A percentile compares a stretch with the other conserved stretches of the same genome.
These are phyloP conservation scores for Tricholoma terreum DNA, from an alignment of 768 basidiomycete species.

Conservation along the genomic window DNA sequence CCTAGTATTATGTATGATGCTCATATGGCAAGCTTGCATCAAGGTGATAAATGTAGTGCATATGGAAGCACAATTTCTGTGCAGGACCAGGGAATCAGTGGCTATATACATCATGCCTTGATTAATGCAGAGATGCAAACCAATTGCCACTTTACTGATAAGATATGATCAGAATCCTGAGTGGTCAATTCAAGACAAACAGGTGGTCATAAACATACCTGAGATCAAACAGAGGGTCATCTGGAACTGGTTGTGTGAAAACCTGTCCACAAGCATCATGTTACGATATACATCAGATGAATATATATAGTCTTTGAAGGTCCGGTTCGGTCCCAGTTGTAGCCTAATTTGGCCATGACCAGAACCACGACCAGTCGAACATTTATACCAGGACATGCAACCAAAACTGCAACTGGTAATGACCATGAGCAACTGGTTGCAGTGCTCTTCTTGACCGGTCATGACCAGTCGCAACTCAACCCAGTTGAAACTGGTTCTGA, in stretches of 20 bases:
- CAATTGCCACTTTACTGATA: constrained; percentile 43
- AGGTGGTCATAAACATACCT: constrained; percentile 24
- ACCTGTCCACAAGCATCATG: constrained; percentile 44
- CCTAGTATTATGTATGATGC: constrained; percentile 45
- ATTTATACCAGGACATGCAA: too few relatives aligned
- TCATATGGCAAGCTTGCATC: too few relatives aligned
- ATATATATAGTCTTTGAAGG: not conserved
- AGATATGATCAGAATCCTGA: not conserved
- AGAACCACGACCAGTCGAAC: too few relatives aligned
- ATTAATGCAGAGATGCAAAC: constrained; percentile 24
- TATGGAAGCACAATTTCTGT: constrained; percentile 55
- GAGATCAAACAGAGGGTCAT: constrained; percentile 45
- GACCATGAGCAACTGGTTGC: too few relatives aligned
- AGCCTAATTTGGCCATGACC: too few relatives aligned
- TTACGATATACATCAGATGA: too few relatives aligned
- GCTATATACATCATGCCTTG: not conserved
- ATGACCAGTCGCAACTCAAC: too few relatives aligned
- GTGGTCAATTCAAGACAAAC: not conserved
- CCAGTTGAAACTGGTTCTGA: too few relatives aligned
- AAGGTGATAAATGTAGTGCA: constrained; percentile 62
- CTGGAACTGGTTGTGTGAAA: constrained; percentile 38
- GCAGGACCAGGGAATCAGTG: not conserved
- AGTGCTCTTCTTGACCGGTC: too few relatives aligned
- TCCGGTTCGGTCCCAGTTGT: too few relatives aligned
- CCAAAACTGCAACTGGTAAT: too few relatives aligned